Conservation (phyloP, 345 rosid species). For the Draba incana region DNA sequence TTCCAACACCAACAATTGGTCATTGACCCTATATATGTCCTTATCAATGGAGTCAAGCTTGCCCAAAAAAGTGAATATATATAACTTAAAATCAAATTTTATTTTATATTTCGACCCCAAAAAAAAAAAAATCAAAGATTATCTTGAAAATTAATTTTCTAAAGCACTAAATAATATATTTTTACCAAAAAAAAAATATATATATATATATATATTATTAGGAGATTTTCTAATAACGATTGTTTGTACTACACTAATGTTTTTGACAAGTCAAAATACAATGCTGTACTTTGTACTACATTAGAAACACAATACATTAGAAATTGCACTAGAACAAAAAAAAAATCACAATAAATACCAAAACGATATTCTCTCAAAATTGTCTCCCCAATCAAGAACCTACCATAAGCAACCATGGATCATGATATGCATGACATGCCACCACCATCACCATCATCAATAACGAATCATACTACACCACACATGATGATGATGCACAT, state of each 20-base stretch:
- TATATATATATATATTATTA: slow-evolving; percentile 2
- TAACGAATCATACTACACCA: slow-evolving; percentile 28
- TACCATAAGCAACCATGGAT: slow-evolving; percentile 35
- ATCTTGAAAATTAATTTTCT: too few relatives aligned
- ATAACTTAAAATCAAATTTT: too few relatives aligned
- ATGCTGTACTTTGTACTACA: slow-evolving; percentile 29
- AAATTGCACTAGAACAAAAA: slow-evolving; percentile 1
- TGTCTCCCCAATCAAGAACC: not conserved
- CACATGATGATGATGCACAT: slow-evolving; percentile 61
- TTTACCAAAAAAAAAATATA: slow-evolving; percentile 5
- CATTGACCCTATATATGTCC: too few relatives aligned
- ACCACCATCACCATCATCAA: slow-evolving; percentile 39
- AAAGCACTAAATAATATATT: too few relatives aligned
- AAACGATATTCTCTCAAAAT: not conserved
- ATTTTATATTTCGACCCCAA: too few relatives aligned
- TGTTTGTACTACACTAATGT: slow-evolving; percentile 35
- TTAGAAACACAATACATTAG: not conserved
- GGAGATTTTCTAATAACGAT: not conserved
- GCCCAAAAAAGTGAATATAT: too few relatives aligned
- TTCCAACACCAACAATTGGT: too few relatives aligned
- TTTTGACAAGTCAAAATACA: slow-evolving; percentile 12
- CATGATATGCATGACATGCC: slow-evolving; percentile 47
- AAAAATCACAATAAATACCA: slow-evolving; percentile 20
- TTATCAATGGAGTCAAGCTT: too few relatives aligned
- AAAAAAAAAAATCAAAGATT: too few relatives aligned